Evolutionary conservation across 1,284 basidiomycete species (phyloP).

Genomic region (Calocybe gambosa): DNA sequence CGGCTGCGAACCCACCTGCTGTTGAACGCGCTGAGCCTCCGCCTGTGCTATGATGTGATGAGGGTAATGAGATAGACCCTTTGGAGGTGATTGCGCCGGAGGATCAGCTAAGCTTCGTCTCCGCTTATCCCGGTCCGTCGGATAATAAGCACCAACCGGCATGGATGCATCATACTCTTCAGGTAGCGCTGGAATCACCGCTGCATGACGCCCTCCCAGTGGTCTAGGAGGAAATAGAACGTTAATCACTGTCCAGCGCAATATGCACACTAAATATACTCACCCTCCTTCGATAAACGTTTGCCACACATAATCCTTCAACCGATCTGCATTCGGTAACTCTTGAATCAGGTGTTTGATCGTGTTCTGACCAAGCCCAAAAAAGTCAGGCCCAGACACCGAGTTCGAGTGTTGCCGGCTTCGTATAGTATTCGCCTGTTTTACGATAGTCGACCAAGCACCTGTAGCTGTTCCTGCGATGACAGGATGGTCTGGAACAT

Average conservation of each 20-base stretch:
- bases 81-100: conserved; percentile 25
- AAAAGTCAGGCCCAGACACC: conserved; percentile 80
- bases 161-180: conserved; percentile 56
- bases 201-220: conserved; percentile 69
- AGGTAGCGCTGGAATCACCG: conserved; percentile 68
- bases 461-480: conserved; percentile 79
- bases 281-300: conserved; percentile 76
- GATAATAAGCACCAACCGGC: conserved; percentile 39
- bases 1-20: conserved; percentile 14
- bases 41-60: conserved; percentile 37
- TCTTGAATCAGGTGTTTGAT: conserved; percentile 83
- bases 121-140: conserved; percentile 27
- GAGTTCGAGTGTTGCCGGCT: conserved; percentile 76
- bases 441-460: conserved; percentile 76
- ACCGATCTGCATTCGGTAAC: conserved; percentile 58
- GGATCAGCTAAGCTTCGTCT: conserved; percentile 23
- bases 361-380: conserved; percentile 75
- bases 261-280: conserved; percentile 28
- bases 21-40: conserved; percentile 25
- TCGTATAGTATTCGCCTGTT: conserved; percentile 69
- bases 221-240: conserved; percentile 37
- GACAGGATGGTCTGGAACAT: conserved; percentile 59
- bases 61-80: conserved; percentile 34
- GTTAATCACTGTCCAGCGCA: conserved; percentile 7
- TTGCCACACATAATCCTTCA: conserved; percentile 79